Percentiles rank a stretch among this genome's conserved stretches.
Conservation (phyloP, 768 basidiomycete genomes). For the Cystofilobasidium capitatum region DNA sequence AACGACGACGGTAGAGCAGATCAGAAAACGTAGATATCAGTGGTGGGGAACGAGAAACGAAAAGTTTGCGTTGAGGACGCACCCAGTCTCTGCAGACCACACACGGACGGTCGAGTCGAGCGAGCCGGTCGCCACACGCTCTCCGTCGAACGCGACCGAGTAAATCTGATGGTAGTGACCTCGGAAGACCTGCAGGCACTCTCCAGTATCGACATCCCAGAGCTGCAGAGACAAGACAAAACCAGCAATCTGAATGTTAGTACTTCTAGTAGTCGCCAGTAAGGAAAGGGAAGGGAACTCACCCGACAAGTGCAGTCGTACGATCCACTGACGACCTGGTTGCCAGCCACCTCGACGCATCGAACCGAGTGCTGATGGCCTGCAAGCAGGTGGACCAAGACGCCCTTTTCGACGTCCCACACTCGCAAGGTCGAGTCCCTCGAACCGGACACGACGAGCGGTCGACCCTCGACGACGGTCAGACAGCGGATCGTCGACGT, state of each 20-base stretch:
- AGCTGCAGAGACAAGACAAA: conserved; percentile 45
- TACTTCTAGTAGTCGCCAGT: no score
- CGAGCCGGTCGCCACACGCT: conserved; percentile 71
- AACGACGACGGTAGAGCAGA: not conserved
- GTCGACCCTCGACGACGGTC: conserved; percentile 73
- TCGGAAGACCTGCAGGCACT: conserved; percentile 66
- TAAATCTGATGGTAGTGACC: conserved; percentile 88
- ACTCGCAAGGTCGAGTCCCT: conserved; percentile 76
- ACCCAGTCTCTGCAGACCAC: conserved; percentile 84
- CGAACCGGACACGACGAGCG: conserved; percentile 81
- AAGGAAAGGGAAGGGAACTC: conserved; percentile 34
- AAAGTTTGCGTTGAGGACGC: conserved; percentile 33
- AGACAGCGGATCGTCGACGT: conserved; percentile 84
- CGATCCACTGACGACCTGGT: conserved; percentile 76
- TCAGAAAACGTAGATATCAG: not conserved
- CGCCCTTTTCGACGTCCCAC: conserved; percentile 83
- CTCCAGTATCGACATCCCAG: conserved; percentile 83
- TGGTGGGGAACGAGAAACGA: not conserved
- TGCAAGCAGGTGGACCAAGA: conserved; percentile 46
- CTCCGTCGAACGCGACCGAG: conserved; percentile 79
- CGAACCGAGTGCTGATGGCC: conserved; percentile 78
- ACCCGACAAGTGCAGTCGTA: conserved; percentile 85
- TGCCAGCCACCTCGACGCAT: conserved; percentile 78
- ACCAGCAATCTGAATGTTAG: not conserved
- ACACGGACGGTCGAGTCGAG: conserved; percentile 86